Percentiles rank a stretch among this genome's conserved stretches.
Evolutionary conservation across 2,329 filamentous ascomycete species (phyloP).

Genomic region (Ceratocystis diversiconidia): DNA sequence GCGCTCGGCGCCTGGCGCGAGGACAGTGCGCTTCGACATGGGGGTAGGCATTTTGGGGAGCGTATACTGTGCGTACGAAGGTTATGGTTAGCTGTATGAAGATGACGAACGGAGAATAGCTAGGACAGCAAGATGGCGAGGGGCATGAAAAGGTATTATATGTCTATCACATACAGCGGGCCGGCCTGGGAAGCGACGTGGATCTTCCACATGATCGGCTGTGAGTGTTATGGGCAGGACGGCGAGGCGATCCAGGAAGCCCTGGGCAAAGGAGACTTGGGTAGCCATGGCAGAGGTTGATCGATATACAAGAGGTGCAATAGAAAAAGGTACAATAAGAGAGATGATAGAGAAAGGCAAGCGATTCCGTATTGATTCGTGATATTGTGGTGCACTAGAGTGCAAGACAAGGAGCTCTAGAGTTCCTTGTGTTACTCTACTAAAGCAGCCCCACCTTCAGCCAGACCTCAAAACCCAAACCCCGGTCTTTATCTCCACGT

Average conservation of each 20-base stretch:
- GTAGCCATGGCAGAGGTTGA: conserved; percentile 25
- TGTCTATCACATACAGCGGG: conserved; percentile 45
- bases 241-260: conserved; percentile 69
- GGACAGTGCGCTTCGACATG: conserved; percentile 36
- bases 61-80: conserved; percentile 41
- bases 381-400: neutral
- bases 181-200: conserved; percentile 60
- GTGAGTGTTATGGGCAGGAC: conserved; percentile 65
- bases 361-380: too few species aligned
- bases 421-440: neutral
- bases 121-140: neutral
- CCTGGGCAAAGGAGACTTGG: conserved; percentile 73
- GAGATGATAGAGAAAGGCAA: neutral
- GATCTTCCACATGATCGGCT: conserved; percentile 82
- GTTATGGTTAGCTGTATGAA: neutral
- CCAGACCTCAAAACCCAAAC: neutral
- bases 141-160: neutral
- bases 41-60: conserved; percentile 52
- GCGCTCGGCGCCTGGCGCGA: conserved; percentile 38
- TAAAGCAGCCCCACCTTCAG: neutral
- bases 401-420: neutral
- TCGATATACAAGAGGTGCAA: neutral
- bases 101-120: neutral
- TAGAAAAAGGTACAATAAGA: neutral
- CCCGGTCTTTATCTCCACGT: conserved; percentile 9